Evolutionary conservation across 108 stramenopile species (phyloP), one percentile per base, ranked within the genome.

Genomic region (Schizochytrium sp.): DNA sequence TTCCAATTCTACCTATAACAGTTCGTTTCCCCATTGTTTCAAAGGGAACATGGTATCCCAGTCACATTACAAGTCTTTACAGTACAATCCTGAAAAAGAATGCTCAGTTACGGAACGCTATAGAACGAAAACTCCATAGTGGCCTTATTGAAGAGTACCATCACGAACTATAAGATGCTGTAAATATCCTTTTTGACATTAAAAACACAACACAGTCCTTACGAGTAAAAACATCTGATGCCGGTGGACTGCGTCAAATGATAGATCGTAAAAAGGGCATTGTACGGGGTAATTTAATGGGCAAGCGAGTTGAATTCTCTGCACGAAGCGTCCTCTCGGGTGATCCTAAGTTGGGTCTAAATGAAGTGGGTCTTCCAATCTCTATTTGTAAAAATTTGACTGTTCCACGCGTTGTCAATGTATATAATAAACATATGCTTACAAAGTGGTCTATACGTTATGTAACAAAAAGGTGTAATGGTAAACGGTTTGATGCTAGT

Each of bases 251-350:
- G 17, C 73, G 73, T 4, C 73, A 76, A 76, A 4, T 4, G 8
- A 46, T 76, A 5, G 73, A 76, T 76, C 47, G 73, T 28, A 76
- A 76, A 15, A 15, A 76, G 53, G 73, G 73, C 4, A 46, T 46
- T 8, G 53, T 76, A 19, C 46, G 73, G 44, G 3, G 4, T 4
- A 76, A 76, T 76, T 49, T 76, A 8, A 76, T 76, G 73, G 73
- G 73, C 7, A 76, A 76, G 19, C 73, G 73, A 4, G 49, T 53
- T 50, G 49, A 76, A 4, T 76, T 76, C 38, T 50, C 47, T 19
- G 38, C n/a, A 19, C 73, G 73, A 10, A 76, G 8, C 47, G 73
- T 76, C n/a, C 73, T 76, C 13, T 76, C 73, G 8, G 73, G 73
- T 76, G 73, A 76, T 17, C 73, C 73, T 8, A 28, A 3, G 4